Base-by-base conservation (phyloP, 1,139 yeast genomes). In the Sugiyamaella castrensis region DNA sequence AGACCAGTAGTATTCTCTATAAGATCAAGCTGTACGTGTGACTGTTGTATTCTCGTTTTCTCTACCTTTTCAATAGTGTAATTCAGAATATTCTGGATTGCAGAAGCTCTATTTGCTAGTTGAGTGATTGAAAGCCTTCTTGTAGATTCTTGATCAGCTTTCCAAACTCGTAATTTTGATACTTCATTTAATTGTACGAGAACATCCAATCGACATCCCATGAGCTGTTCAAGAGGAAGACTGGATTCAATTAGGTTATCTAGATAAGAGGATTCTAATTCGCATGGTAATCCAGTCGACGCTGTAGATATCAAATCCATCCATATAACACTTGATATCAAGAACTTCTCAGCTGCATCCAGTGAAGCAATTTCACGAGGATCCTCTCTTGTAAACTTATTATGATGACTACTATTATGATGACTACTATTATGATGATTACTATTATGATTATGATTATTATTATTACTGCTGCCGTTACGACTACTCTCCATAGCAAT, bases 161-260 rank as follows among this genome's bases (percentile, higher is more conserved):
- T 45, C 52, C 52, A 48, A 7, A 7, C 13, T 26, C 15, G 38
- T 24, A 52, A 29, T 33, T 49, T 46, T n/a, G 47, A 45, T 12
- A 52, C 52, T 26, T 52, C 52, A 24, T 52, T 47, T 30, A 52
- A 36, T 35, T 52, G 55, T 7, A 41, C 24, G 10, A 52, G 41
- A 11, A 52, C 53, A 4, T 33, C 35, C 6, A 44, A 34, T 11
- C 37, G 29, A 42, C 55, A 52, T 11, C 55, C 55, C 55, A 52
- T 52, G 4, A 52, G 40, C 28, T 49, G 32, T n/a, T 49, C 46
- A 33, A 52, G 44, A 11, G 51, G 50, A 10, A 52, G 15, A 12
- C 37, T 19, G 11, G 38, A 33, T 13, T 37, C 39, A 11, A 32
- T 33, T 37, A 51, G 30, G 29, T 43, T 41, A n/a, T 48, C 52